Conservation (phyloP, 2,329 filamentous ascomycete genomes). For the Ophiognomonia clavigignenti-juglandacearum region DNA sequence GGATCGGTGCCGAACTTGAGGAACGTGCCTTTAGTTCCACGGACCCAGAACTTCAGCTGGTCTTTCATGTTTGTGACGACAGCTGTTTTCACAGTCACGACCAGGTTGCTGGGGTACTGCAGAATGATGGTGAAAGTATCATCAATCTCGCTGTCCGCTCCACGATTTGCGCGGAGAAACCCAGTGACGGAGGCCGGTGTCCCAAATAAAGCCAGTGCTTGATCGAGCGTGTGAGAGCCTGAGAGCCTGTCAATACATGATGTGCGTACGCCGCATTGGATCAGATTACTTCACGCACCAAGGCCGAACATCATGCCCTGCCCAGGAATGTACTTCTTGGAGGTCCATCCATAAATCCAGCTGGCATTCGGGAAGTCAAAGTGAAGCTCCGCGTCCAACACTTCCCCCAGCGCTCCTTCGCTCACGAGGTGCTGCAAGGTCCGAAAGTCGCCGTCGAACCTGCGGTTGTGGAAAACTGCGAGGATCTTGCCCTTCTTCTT, state of each 20-base stretch:
- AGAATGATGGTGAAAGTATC: constrained; percentile 61
- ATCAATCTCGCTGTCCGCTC: too few relatives aligned
- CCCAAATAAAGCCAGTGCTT: neutral
- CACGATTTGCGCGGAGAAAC: too few relatives aligned
- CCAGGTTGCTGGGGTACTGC: constrained; percentile 53
- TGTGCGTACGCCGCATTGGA: too few relatives aligned
- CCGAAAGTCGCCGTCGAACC: constrained; percentile 74
- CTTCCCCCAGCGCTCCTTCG: constrained; percentile 57
- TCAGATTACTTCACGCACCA: too few relatives aligned
- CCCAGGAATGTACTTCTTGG: too few relatives aligned
- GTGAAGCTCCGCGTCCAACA: constrained; percentile 74
- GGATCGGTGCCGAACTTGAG: constrained; percentile 67
- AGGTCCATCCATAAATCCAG: too few relatives aligned
- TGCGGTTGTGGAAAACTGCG: constrained; percentile 69
- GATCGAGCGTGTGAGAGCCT: neutral
- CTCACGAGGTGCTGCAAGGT: constrained; percentile 60
- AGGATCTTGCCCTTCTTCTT: constrained; percentile 46
- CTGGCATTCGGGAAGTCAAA: too few relatives aligned
- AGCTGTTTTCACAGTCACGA: constrained; percentile 65
- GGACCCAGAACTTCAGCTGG: constrained; percentile 73
- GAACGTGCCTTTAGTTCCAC: constrained; percentile 69
- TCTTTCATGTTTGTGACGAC: constrained; percentile 63
- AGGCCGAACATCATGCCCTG: too few relatives aligned
- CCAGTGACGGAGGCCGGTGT: too few relatives aligned
- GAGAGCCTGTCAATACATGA: too few relatives aligned